Percentiles rank a stretch among this genome's conserved stretches.
Evolutionary conservation across 148 eudicot genomes (phyloP).

Genomic region (Dysphania ambrosioides): DNA sequence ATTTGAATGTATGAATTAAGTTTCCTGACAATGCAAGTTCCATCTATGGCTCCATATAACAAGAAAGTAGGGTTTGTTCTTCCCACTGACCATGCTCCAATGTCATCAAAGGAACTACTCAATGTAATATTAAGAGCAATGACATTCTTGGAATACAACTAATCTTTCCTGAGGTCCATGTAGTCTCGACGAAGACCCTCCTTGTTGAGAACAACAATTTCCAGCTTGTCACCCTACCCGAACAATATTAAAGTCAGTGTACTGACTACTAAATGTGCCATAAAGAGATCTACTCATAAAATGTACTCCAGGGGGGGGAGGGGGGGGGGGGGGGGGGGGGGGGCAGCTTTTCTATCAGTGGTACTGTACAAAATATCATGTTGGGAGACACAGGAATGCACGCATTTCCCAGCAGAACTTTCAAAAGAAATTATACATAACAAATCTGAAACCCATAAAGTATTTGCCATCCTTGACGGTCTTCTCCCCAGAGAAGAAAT

Average conservation of each 20-base stretch:
- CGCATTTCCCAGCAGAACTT: not conserved
- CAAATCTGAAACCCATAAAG: no score
- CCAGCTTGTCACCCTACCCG: conserved; percentile 90
- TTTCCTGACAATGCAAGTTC: conserved; percentile 15
- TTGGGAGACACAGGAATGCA: not conserved
- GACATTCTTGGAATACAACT: conserved; percentile 8
- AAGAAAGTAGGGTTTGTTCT: not conserved
- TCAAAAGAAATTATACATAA: no score
- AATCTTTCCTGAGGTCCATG: conserved; percentile 84
- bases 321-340: no score
- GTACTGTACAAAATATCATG: not conserved
- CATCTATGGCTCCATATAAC: conserved; percentile 4
- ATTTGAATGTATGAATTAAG: not conserved
- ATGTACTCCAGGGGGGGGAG: no score
- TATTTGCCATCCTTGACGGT: not conserved
- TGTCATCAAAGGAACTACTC: conserved; percentile 10
- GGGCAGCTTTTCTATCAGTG: not conserved
- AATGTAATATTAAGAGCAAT: conserved; percentile 3
- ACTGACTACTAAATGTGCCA: not conserved
- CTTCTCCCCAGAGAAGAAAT: not conserved
- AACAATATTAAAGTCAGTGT: conserved; percentile 9
- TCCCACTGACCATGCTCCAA: not conserved
- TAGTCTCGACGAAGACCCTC: conserved; percentile 59
- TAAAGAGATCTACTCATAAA: no score
- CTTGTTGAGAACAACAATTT: conserved; percentile 65